phyloP scores from a whole-genome alignment of 2,329 filamentous ascomycete species.

The Aspergillus transmontanensis region DNA sequence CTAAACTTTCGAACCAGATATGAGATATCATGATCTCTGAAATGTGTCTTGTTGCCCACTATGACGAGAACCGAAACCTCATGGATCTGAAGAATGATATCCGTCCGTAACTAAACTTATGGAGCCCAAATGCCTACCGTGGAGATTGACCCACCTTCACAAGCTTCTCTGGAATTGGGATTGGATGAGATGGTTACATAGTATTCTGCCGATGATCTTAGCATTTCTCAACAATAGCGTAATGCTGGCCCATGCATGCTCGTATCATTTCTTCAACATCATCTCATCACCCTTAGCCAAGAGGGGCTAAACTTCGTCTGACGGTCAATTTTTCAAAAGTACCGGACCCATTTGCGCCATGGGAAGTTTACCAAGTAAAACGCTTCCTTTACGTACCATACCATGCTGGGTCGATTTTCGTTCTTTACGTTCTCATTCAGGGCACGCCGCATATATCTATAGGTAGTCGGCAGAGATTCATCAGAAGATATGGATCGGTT shows the following conservation, averaged over 20 bases:
- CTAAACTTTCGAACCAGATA: neutral
- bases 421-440: neutral
- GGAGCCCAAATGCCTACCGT: conserved; percentile 1
- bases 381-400: neutral
- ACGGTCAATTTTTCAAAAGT: neutral
- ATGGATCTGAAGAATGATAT: neutral
- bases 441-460: neutral
- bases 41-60: neutral
- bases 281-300: neutral
- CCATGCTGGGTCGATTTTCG: too few relatives aligned
- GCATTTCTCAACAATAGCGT: neutral
- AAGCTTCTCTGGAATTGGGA: neutral
- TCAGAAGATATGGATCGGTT: neutral
- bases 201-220: neutral
- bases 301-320: neutral
- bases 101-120: neutral
- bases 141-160: conserved; percentile 3
- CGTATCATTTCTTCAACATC: neutral
- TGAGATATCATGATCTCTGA: neutral
- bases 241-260: neutral
- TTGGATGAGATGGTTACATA: neutral
- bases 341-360: neutral
- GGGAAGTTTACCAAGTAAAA: neutral
- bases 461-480: neutral
- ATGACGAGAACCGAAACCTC: neutral